Base-by-base conservation (phyloP, 208 protist species). In the Trypanosoma platydactyli region DNA sequence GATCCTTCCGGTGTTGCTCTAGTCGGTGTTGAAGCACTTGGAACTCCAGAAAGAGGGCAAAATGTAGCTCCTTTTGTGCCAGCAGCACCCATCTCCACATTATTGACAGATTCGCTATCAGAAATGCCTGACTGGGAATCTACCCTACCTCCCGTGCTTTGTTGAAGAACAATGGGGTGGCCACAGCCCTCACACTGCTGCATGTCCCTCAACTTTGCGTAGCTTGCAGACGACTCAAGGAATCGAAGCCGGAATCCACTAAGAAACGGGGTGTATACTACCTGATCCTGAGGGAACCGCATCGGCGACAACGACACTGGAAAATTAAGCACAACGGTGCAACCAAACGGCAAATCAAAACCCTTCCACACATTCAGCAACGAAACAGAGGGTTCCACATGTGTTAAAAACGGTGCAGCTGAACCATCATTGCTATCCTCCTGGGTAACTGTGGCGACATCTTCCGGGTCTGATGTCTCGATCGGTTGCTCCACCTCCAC, bases 181-280 rank as follows among this genome's bases (percentile, higher is more conserved):
- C 18, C 13, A 38, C 24, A 29, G 18, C 42, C 68, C 15, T 68
- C 49, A 46, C 73, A 63, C 27, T 70, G 58, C n/a, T 72, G 80
- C 76, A 91, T 68, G 0, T 69, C 69, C 18, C 58, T 70, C 40
- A 94, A 63, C n/a, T 80, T 62, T 25, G 64, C 72, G 46, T 86
- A 91, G 5, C 77, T 76, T 12, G 76, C 52, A 15, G 89, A 89
- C 18, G 72, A 62, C 12, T 77, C 74, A 71, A 83, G 80, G 64
- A 92, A 92, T 30, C 83, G 76, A 67, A 95, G 80, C 16, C 86
- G 81, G 46, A 95, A 92, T 22, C 89, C 89, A 68, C 84, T 91
- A 56, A 95, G 79, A 54, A 92, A 73, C 30, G 89, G 89, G 16
- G 73, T 83, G 71, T 95, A 95, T 44, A 90, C 84, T 9, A 95